Conservation (phyloP, 352 stramenopile genomes). For the Phytophthora capsici region DNA sequence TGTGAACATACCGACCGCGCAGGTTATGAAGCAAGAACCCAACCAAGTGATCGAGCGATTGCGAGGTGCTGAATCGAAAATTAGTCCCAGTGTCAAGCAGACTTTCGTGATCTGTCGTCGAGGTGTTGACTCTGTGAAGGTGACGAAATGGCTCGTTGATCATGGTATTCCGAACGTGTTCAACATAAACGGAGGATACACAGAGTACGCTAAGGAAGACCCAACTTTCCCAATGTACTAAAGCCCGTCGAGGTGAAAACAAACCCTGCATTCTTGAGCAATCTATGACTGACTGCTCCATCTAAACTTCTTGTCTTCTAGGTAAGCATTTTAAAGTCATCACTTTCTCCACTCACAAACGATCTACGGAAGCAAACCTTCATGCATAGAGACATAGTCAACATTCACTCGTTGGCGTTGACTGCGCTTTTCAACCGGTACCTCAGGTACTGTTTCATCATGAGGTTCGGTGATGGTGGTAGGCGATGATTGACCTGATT, state of each 20-base stretch:
- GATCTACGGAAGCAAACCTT: conserved; percentile 46
- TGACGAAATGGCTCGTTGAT: conserved; percentile 62
- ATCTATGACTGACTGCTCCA: conserved; percentile 25
- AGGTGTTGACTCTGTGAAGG: conserved; percentile 71
- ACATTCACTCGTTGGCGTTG: conserved; percentile 40
- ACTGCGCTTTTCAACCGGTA: conserved; percentile 20
- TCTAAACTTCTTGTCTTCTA: conserved; percentile 26
- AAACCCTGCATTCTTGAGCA: conserved; percentile 30
- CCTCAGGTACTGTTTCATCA: conserved; percentile 17
- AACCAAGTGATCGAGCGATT: conserved; percentile 23
- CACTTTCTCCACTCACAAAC: neutral
- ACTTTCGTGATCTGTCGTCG: conserved; percentile 82
- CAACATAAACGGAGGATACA: conserved; percentile 82
- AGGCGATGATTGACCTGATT: conserved; percentile 26
- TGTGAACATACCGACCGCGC: conserved; percentile 64
- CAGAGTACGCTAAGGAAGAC: conserved; percentile 61
- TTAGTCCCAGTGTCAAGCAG: neutral
- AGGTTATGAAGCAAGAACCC: conserved; percentile 45
- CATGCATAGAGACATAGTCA: conserved; percentile 71
- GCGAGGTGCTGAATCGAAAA: conserved; percentile 1
- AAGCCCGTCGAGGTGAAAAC: conserved; percentile 1
- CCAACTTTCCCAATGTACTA: conserved; percentile 81
- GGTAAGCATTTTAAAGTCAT: conserved; percentile 9
- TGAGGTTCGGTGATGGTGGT: conserved; percentile 31
- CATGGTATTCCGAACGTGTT: conserved; percentile 47